These are phyloP conservation scores for Gaeumannomyces tritici DNA, from an alignment of 2,329 filamentous ascomycete genomes.

Conservation along the genomic window DNA sequence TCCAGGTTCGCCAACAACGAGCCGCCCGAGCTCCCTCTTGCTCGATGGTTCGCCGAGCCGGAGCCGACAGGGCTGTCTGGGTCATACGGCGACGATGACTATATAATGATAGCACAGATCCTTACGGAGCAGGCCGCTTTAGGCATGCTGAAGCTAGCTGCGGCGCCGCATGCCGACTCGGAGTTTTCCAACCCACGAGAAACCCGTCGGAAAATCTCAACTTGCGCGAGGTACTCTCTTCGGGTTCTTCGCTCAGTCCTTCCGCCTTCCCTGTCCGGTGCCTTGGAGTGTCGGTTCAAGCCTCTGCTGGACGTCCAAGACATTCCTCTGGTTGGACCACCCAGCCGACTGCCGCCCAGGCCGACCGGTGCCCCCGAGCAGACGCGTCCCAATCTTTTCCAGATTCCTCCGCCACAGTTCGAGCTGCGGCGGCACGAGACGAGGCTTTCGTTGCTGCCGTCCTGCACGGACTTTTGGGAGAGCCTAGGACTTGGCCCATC, in stretches of 20 bases:
- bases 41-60: constrained; percentile 48
- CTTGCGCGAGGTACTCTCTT: constrained; percentile 35
- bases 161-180: background rate
- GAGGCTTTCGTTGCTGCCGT: constrained; percentile 63
- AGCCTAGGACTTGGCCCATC: constrained; percentile 65
- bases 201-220: constrained; percentile 30
- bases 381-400: constrained; percentile 44
- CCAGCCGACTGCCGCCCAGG: constrained; percentile 40
- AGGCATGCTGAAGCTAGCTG: background rate
- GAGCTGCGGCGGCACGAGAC: constrained; percentile 62
- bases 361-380: constrained; percentile 35
- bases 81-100: constrained; percentile 44
- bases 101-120: constrained; percentile 59
- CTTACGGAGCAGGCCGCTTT: constrained; percentile 54
- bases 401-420: constrained; percentile 59
- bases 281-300: constrained; percentile 31
- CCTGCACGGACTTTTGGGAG: constrained; percentile 74
- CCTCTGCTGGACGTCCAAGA: constrained; percentile 48
- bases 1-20: constrained; percentile 38
- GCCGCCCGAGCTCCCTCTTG: constrained; percentile 37
- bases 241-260: constrained; percentile 35
- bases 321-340: constrained; percentile 41
- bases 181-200: constrained; percentile 11
- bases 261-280: constrained; percentile 33
- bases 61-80: constrained; percentile 40